Evolutionary conservation across 2,329 filamentous ascomycete genomes (phyloP).

Genomic region (Pseudohalonectria lignicola): DNA sequence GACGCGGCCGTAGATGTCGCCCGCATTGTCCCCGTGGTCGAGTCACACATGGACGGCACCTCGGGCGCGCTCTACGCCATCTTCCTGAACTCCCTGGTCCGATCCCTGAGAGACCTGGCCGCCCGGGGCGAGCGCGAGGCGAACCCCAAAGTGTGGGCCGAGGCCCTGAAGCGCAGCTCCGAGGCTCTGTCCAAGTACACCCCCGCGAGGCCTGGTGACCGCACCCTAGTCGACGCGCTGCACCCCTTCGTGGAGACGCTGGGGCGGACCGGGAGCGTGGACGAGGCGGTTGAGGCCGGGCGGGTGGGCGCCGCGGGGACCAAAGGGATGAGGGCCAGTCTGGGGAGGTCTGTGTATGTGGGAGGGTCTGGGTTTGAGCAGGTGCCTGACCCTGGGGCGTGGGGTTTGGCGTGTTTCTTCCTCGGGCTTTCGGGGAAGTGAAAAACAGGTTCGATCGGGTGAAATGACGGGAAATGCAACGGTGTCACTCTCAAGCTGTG

Average conservation of each 20-base stretch:
- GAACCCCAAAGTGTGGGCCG: slow-evolving; percentile 36
- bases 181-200: slow-evolving; percentile 71
- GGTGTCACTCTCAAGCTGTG: too few species aligned
- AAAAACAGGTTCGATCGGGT: too few species aligned
- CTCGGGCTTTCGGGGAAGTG: slow-evolving; percentile 58
- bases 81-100: slow-evolving; percentile 77
- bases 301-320: slow-evolving; percentile 69
- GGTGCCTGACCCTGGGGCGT: slow-evolving; percentile 62
- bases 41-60: slow-evolving; percentile 50
- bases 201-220: slow-evolving; percentile 74
- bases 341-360: slow-evolving; percentile 77
- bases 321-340: slow-evolving; percentile 82
- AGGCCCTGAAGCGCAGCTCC: slow-evolving; percentile 61
- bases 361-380: slow-evolving; percentile 64
- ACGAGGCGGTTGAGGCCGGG: slow-evolving; percentile 65
- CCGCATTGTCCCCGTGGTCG: slow-evolving; percentile 41
- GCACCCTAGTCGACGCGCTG: slow-evolving; percentile 81
- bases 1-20: slow-evolving; percentile 43
- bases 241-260: slow-evolving; percentile 75
- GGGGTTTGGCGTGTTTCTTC: slow-evolving; percentile 69
- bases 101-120: slow-evolving; percentile 37
- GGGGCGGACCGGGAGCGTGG: slow-evolving; percentile 50
- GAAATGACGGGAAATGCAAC: too few species aligned
- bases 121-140: slow-evolving; percentile 17
- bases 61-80: slow-evolving; percentile 60